Conservation (phyloP, 306 rosid genomes). For the Hippophae tibetana region DNA sequence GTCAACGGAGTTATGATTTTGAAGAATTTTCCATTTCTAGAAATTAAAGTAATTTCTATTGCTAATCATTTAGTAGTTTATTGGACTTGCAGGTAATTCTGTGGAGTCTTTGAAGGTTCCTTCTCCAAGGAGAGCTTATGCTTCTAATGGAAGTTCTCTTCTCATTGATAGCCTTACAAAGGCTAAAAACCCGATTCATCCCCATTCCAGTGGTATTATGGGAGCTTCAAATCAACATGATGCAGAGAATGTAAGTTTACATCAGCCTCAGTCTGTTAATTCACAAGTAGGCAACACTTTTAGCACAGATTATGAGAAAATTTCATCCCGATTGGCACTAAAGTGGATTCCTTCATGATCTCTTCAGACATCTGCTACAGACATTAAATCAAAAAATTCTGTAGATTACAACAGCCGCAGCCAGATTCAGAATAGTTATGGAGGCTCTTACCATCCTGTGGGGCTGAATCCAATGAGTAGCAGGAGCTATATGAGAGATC, state of each 20-base stretch:
- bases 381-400: constrained; percentile 25
- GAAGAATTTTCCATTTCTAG: not conserved
- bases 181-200: constrained; percentile 17
- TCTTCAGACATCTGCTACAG: constrained; percentile 28
- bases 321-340: constrained; percentile 58
- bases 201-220: constrained; percentile 31
- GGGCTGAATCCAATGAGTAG: constrained; percentile 41
- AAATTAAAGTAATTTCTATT: constrained; percentile 2
- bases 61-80: constrained; percentile 4
- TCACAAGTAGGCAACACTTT: constrained; percentile 32
- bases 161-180: constrained; percentile 27
- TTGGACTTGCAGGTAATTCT: constrained; percentile 39
- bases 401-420: constrained; percentile 35
- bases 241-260: constrained; percentile 32
- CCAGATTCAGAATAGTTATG: constrained; percentile 33
- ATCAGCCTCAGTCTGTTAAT: constrained; percentile 32
- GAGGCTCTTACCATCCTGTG: constrained; percentile 27
- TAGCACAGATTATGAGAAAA: constrained; percentile 39
- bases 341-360: constrained; percentile 56
- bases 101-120: constrained; percentile 27
- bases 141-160: constrained; percentile 35
- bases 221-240: constrained; percentile 28
- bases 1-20: constrained; percentile 27
- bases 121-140: constrained; percentile 38
- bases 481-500: constrained; percentile 38